Evolutionary conservation across 2,329 filamentous ascomycete species (phyloP), one percentile per base, ranked within the genome.

Genomic region (Cladobotryum protrusum): DNA sequence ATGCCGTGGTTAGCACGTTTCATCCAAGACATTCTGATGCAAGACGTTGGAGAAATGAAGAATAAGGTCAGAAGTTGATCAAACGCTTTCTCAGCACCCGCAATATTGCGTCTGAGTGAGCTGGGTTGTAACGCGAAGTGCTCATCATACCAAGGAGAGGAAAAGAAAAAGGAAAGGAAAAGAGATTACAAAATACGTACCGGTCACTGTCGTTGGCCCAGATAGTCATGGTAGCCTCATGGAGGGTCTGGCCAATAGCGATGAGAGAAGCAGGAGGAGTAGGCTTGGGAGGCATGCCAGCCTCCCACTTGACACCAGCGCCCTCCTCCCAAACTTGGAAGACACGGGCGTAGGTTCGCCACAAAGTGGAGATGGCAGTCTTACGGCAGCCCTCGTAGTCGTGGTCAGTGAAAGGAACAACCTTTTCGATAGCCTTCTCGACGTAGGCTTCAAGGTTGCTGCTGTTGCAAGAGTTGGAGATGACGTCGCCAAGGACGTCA

Each of bases 61-160:
- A 60, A 59, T 59, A 57, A 54, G 59, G 60, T 67, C 64, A 68
- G 65, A 56, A 62, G 63, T 63, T 66, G 69, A 72, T 72, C 62
- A 69, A 56, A 70, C 70, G 89, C 76, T 72, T 95, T 93, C 85
- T 85, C 89, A 89, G 87, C 89, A 95, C 83, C 74, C 83, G 83
- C 87, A 82, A 73, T 37, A 74, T 79, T 74, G 88, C 85, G 85
- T 97, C 87, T 88, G 89, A 96, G 91, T 96, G 92, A 96, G 91
- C 91, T 96, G 91, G 90, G 92, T 41, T 92, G 81, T 92, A 91
- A 91, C 89, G 88, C 83, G 82, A 75, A 71, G 76, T 81, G 77
- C 72, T 96, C 90, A 96, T 96, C 90, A 89, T 85, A 63, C 72
- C 65, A 67, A 64, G 46, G 57, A 55, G 46, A 49, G 55, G 51